phyloP scores from a whole-genome alignment of 495 filamentous ascomycete genomes.

The Cudoniella acicularis region DNA sequence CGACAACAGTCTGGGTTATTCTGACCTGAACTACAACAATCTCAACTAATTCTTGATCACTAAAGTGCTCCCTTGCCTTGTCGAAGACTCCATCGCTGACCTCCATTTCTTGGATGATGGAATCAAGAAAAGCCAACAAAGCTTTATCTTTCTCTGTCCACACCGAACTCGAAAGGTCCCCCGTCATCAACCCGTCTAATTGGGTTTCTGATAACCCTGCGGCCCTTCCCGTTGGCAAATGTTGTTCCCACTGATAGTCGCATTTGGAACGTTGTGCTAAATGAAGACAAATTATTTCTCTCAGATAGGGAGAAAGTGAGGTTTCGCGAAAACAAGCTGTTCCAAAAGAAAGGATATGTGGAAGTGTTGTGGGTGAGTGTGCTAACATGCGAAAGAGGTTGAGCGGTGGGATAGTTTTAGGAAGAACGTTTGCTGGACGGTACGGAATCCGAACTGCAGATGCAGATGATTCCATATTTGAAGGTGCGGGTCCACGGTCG shows the following conservation, averaged over 20 bases:
- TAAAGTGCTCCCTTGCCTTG: slow-evolving; percentile 14
- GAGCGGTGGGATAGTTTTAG: slow-evolving; percentile 11
- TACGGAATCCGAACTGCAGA: slow-evolving; percentile 13
- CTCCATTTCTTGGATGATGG: slow-evolving; percentile 11
- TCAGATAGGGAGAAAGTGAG: slow-evolving; percentile 11
- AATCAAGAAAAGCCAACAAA: slow-evolving; percentile 15
- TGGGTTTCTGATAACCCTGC: slow-evolving; percentile 9
- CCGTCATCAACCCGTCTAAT: slow-evolving; percentile 10
- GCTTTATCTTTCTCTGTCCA: slow-evolving; percentile 15
- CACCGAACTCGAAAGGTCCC: slow-evolving; percentile 2
- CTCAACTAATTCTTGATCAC: slow-evolving; percentile 20
- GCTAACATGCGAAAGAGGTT: slow-evolving; percentile 20
- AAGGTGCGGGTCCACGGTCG: not conserved
- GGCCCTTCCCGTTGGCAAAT: slow-evolving; percentile 7
- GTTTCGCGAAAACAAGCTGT: slow-evolving; percentile 23
- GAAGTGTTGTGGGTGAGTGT: slow-evolving; percentile 18
- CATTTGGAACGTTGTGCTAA: slow-evolving; percentile 10
- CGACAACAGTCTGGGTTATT: not conserved
- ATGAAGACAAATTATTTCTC: slow-evolving; percentile 15
- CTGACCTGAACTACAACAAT: slow-evolving; percentile 19
- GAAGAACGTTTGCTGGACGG: slow-evolving; percentile 7
- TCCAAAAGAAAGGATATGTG: slow-evolving; percentile 19
- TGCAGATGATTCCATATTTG: not conserved
- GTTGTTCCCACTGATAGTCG: slow-evolving; percentile 20
- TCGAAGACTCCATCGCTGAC: slow-evolving; percentile 16